phyloP scores from a whole-genome alignment of 768 basidiomycete genomes.

The Lactifluus pinguis region DNA sequence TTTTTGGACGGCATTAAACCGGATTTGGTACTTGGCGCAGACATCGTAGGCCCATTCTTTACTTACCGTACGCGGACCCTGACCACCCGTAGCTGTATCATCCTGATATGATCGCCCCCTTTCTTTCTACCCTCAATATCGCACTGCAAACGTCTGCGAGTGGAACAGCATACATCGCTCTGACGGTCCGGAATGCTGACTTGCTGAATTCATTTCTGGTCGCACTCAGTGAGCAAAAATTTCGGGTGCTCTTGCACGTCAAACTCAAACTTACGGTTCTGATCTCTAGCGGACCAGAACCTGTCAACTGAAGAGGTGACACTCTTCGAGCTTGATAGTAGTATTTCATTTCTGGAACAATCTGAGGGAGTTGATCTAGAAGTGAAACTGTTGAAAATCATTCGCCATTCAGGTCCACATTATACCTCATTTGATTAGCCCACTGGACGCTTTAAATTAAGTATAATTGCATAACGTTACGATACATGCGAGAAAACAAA shows the following conservation, averaged over 20 bases:
- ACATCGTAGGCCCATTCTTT: constrained; percentile 37
- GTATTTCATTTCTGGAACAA: constrained; percentile 3
- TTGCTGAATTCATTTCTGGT: constrained; percentile 8
- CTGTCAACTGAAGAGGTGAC: constrained; percentile 6
- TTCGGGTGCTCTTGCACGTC: not conserved
- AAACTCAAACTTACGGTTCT: not conserved
- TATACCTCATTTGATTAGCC: not conserved
- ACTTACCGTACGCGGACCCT: not conserved
- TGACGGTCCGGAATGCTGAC: constrained; percentile 16
- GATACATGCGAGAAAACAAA: too few relatives aligned
- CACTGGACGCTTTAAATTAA: too few relatives aligned
- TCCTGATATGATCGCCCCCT: constrained; percentile 13
- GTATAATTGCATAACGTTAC: too few relatives aligned
- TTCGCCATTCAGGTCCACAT: not conserved
- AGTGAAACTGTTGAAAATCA: constrained; percentile 9
- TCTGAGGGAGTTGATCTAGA: constrained; percentile 8
- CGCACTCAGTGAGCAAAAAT: constrained; percentile 5
- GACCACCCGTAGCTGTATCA: constrained; percentile 4
- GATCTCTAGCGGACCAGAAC: constrained; percentile 4
- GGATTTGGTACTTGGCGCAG: constrained; percentile 63
- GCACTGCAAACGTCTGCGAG: constrained; percentile 3
- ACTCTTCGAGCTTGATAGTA: not conserved
- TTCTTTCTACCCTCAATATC: constrained; percentile 15
- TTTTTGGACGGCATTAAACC: constrained; percentile 37
- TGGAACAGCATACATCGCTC: constrained; percentile 13